Conservation (phyloP, 495 filamentous ascomycete species). For the Rhypophila decipiens region DNA sequence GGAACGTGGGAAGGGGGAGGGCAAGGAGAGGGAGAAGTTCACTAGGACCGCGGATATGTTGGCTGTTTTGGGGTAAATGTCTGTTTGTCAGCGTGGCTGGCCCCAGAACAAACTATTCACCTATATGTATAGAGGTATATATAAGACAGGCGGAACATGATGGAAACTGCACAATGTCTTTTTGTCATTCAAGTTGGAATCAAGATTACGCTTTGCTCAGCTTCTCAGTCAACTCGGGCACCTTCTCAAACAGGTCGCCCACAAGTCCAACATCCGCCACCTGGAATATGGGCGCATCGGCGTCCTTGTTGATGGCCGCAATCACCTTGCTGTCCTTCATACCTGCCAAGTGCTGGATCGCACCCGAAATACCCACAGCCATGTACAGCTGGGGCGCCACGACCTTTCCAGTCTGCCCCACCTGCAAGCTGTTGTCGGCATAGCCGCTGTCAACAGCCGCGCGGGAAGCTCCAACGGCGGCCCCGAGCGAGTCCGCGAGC, state of each 20-base stretch:
- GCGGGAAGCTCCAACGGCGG: conserved; percentile 88
- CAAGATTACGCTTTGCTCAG: conserved; percentile 56
- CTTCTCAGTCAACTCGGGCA: conserved; percentile 95
- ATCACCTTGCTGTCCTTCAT: conserved; percentile 99
- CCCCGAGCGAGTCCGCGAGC: conserved; percentile 83
- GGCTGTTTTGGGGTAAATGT: conserved; percentile 47
- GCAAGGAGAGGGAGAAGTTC: conserved; percentile 86
- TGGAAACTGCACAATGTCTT: not conserved
- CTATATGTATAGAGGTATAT: too few relatives aligned
- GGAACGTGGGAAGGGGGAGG: conserved; percentile 53
- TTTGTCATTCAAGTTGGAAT: not conserved
- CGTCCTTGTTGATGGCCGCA: conserved; percentile 96
- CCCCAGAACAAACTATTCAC: too few relatives aligned
- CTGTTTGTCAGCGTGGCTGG: too few relatives aligned
- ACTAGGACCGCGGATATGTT: conserved; percentile 74
- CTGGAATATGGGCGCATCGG: conserved; percentile 96
- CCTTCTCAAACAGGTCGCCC: conserved; percentile 90
- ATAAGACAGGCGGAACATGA: too few relatives aligned
- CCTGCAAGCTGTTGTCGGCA: conserved; percentile 98
- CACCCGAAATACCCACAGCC: conserved; percentile 90
- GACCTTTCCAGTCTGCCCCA: conserved; percentile 97
- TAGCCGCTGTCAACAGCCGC: conserved; percentile 97
- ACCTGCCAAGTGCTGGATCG: conserved; percentile 96
- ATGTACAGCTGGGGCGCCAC: conserved; percentile 94
- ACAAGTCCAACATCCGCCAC: conserved; percentile 93